A percentile compares a stretch with the other conserved stretches of the same genome.
phyloP scores from a whole-genome alignment of 2,329 filamentous ascomycete species.

The Spiromastix sp. region DNA sequence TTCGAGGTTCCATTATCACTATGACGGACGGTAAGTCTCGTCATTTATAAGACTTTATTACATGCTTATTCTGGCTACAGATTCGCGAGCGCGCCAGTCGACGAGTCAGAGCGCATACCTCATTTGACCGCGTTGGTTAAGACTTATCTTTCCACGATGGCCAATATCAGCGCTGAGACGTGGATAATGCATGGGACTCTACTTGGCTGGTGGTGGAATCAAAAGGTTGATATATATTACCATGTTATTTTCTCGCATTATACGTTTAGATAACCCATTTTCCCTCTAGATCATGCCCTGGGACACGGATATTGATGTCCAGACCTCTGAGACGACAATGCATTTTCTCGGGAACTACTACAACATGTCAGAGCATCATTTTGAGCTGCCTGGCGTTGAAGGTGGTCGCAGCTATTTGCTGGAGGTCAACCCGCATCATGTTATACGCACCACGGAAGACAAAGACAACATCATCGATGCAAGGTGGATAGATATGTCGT shows the following conservation, averaged over 20 bases:
- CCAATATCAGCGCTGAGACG: conserved; percentile 45
- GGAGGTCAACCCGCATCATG: conserved; percentile 49
- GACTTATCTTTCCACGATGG: conserved; percentile 48
- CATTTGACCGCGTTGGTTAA: conserved; percentile 43
- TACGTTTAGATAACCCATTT: conserved; percentile 6
- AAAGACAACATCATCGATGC: conserved; percentile 48
- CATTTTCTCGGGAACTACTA: conserved; percentile 48
- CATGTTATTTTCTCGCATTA: neutral
- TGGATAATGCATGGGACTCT: conserved; percentile 56
- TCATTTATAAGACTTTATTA: neutral
- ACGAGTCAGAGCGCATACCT: conserved; percentile 36
- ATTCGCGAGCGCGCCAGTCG: conserved; percentile 39
- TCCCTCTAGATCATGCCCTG: conserved; percentile 44
- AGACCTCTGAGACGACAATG: conserved; percentile 46
- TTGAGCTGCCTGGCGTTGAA: conserved; percentile 26
- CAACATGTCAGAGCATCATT: conserved; percentile 51
- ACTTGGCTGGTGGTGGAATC: conserved; percentile 55
- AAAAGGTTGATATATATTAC: conserved; percentile 26
- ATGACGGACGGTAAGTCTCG: conserved; percentile 18
- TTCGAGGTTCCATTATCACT: conserved; percentile 29
- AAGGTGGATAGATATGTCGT: conserved; percentile 50
- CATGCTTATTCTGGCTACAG: conserved; percentile 14
- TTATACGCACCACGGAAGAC: conserved; percentile 36
- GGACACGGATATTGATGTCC: conserved; percentile 52
- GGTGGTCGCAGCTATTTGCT: conserved; percentile 41